Evolutionary conservation across 768 basidiomycete genomes (phyloP).

Genomic region (Sistotremastrum niveocremeum): DNA sequence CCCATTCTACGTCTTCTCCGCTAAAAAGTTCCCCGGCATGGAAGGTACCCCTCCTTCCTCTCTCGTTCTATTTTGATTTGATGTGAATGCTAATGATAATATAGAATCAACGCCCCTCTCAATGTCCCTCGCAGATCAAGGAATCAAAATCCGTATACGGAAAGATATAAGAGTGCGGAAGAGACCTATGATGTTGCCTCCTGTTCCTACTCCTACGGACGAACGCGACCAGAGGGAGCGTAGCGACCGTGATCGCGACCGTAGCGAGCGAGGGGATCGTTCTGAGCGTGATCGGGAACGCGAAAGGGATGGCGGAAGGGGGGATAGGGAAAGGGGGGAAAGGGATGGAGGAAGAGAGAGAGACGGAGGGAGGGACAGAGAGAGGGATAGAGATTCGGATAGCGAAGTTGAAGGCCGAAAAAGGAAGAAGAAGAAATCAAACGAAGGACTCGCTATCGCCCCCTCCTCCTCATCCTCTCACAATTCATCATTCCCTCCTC

Average conservation of each 20-base stretch:
- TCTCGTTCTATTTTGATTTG: slow-evolving; percentile 1
- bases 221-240: slow-evolving; percentile 3
- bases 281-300: no score
- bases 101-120: slow-evolving; percentile 82
- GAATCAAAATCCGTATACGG: slow-evolving; percentile 88
- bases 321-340: no score
- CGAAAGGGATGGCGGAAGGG: background rate
- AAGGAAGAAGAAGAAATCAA: no score
- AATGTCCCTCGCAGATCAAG: slow-evolving; percentile 86
- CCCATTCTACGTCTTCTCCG: slow-evolving; percentile 88
- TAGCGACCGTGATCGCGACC: background rate
- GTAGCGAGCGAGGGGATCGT: background rate
- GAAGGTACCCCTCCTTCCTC: slow-evolving; percentile 43
- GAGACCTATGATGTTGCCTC: slow-evolving; percentile 26
- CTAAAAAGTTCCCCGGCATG: slow-evolving; percentile 96
- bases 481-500: background rate
- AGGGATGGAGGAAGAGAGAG: no score
- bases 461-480: background rate
- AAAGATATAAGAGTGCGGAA: slow-evolving; percentile 84
- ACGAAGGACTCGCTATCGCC: background rate
- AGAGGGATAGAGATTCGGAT: no score
- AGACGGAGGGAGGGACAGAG: background rate
- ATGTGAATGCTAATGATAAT: background rate
- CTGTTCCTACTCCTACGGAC: background rate
- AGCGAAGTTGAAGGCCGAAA: no score